Evolutionary conservation across 2,329 filamentous ascomycete species (phyloP), one percentile per base, ranked within the genome.

Genomic region (Aspergillus chevalieri): DNA sequence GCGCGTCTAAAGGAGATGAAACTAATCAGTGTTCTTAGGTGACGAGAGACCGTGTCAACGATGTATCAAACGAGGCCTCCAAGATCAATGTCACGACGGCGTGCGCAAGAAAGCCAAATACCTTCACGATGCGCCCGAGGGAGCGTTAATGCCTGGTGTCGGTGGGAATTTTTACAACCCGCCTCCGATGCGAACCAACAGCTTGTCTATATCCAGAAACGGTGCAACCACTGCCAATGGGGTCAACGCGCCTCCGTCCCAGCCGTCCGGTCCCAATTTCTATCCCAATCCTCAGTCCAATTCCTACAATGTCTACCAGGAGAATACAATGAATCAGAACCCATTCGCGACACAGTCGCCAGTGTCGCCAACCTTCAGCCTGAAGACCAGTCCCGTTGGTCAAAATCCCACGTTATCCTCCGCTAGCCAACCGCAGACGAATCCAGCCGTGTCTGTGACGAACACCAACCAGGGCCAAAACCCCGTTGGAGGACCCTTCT

Each of bases 81-180:
- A 90, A 62, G 90, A 95, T 67, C 83, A 83, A 53, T 98, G 93
- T 65, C 90, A 95, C 69, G 93, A 98, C 66, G 93, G 93, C 47
- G 90, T 97, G 46, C 86, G 93, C 55, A 98, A 98, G 73, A 98
- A 97, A 78, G 93, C 93, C 47, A 98, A 98, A 70, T 98, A 98
- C 69, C 86, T 98, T 49, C 91, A 97, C 65, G 93, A 97, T 78
- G 90, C 92, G 22, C 91, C 92, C 33, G 83, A 89, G 47, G 90
- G 94, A 67, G 90, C 90, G 43, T 77, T 96, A 54, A 81, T 92
- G 65, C 89, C 91, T n/a, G 89, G 93, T 39, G 79, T 93, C 44
- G 84, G 85, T 54, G 86, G 38, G 5, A 88, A 86, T 62, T 80
- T 64, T 53, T 71, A 72, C 60, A 79, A 64, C 60, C n/a, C 17